These are phyloP conservation scores for Pyricularia grisea DNA, from an alignment of 2,329 filamentous ascomycete genomes.

Conservation along the genomic window DNA sequence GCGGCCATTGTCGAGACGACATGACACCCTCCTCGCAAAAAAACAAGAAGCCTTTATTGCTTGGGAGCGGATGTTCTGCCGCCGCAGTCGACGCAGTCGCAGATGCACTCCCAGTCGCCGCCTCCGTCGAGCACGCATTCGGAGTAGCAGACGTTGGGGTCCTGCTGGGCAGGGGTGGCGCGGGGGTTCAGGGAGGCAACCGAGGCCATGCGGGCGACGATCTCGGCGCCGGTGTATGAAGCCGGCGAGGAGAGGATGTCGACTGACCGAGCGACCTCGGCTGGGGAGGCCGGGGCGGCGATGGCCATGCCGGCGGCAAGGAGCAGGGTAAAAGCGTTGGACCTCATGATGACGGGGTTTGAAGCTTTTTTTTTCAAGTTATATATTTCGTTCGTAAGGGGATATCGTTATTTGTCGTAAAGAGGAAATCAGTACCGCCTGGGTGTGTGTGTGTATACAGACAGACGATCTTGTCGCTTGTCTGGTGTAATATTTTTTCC, in stretches of 20 bases:
- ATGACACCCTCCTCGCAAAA: neutral
- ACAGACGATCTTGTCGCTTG: neutral
- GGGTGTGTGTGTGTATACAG: neutral
- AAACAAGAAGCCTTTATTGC: neutral
- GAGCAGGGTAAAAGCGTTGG: neutral
- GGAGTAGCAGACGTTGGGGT: slow-evolving; percentile 5
- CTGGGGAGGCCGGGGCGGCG: neutral
- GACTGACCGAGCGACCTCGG: neutral
- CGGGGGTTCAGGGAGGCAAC: neutral
- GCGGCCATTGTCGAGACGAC: too few species aligned
- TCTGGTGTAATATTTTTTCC: neutral
- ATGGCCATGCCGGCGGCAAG: neutral
- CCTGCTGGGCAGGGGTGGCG: neutral
- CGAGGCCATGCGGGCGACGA: neutral
- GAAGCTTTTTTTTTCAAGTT: neutral
- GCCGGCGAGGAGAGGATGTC: neutral
- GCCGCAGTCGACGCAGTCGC: slow-evolving; percentile 4
- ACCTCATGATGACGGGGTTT: neutral
- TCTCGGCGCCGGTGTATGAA: slow-evolving; percentile 1
- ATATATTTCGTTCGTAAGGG: neutral
- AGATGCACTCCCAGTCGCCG: slow-evolving; percentile 6
- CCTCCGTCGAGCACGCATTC: slow-evolving; percentile 6
- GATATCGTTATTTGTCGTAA: neutral
- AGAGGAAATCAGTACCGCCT: neutral
- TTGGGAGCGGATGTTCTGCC: neutral